Conservation (phyloP, 2,329 filamentous ascomycete species). For the Fusarium sp. region DNA sequence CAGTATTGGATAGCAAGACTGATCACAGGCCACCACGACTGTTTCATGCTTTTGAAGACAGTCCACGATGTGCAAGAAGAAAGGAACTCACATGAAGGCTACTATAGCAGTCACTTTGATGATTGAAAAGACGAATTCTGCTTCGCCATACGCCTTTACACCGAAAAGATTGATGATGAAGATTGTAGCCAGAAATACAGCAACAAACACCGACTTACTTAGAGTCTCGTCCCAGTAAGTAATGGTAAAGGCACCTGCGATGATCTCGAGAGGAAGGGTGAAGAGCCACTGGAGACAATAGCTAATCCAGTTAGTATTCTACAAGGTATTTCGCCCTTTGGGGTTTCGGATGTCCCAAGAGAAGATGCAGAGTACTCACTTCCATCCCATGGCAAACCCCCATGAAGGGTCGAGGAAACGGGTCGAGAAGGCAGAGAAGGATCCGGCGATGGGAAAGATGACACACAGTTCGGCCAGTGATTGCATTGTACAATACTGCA, state of each 20-base stretch:
- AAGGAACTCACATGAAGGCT: constrained; percentile 79
- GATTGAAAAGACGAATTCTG: constrained; percentile 87
- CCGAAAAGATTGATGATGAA: constrained; percentile 87
- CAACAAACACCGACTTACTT: constrained; percentile 79
- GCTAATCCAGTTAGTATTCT: constrained; percentile 53
- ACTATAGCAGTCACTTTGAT: constrained; percentile 88
- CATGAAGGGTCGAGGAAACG: constrained; percentile 93
- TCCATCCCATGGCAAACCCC: constrained; percentile 97
- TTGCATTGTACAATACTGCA: constrained; percentile 93
- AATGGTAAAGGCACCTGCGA: constrained; percentile 86
- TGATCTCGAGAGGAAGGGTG: constrained; percentile 84
- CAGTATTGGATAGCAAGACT: background rate
- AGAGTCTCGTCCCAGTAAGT: constrained; percentile 78
- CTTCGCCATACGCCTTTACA: constrained; percentile 90
- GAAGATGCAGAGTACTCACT: constrained; percentile 61
- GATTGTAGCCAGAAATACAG: constrained; percentile 81
- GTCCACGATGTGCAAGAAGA: accelerated
- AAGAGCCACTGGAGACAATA: constrained; percentile 91
- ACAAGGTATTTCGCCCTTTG: background rate
- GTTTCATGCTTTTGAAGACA: too few relatives aligned
- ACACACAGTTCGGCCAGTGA: constrained; percentile 92
- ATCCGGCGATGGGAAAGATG: constrained; percentile 88
- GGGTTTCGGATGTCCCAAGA: background rate
- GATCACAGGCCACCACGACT: too few relatives aligned
- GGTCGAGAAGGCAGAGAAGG: constrained; percentile 93